These are phyloP conservation scores for Pisolithus thermaeus DNA, from an alignment of 1,284 basidiomycete genomes.

Conservation along the genomic window DNA sequence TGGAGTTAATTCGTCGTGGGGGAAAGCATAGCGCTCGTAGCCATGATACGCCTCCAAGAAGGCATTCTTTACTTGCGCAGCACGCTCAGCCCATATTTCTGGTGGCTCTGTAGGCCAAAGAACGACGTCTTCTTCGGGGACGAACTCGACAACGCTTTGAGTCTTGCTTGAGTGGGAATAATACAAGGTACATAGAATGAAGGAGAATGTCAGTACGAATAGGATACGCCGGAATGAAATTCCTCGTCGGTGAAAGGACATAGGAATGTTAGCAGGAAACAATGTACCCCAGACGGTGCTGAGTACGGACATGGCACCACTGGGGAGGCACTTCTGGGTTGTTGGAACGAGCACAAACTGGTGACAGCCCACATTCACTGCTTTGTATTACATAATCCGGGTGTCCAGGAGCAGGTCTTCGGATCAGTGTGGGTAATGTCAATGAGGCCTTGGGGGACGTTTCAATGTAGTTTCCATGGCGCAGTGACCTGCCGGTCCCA, in stretches of 20 bases:
- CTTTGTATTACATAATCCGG: neutral
- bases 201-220: slow-evolving; percentile 19
- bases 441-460: no score
- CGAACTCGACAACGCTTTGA: neutral
- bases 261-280: neutral
- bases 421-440: no score
- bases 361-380: no score
- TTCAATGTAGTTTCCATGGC: no score
- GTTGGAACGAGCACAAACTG: neutral
- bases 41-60: slow-evolving; percentile 61
- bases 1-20: slow-evolving; percentile 58
- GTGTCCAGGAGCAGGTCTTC: no score
- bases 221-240: slow-evolving; percentile 25
- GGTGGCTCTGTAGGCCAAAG: slow-evolving; percentile 22
- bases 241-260: slow-evolving; percentile 15
- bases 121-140: slow-evolving; percentile 12
- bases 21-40: slow-evolving; percentile 52
- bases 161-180: slow-evolving; percentile 1
- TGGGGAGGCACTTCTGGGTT: neutral
- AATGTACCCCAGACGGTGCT: neutral
- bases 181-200: slow-evolving; percentile 15
- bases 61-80: slow-evolving; percentile 50
- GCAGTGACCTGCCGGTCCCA: no score
- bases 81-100: slow-evolving; percentile 47
- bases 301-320: slow-evolving; percentile 3